Base-by-base conservation (phyloP, 495 filamentous ascomycete genomes). In the Cercophora sp. region DNA sequence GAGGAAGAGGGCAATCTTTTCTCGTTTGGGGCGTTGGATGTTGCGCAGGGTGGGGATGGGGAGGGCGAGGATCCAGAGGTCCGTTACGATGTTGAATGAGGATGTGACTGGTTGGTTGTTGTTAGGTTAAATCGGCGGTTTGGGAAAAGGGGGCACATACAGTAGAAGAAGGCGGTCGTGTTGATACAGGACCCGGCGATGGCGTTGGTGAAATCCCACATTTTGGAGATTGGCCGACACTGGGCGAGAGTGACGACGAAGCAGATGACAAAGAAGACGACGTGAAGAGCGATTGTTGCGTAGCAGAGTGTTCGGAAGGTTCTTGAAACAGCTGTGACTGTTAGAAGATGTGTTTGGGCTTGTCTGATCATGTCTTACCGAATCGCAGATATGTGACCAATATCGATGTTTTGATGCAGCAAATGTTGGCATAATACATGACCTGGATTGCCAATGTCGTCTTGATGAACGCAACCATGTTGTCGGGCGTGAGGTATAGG, bases 51-150 rank as follows among this genome's bases (percentile, higher is more conserved):
- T 75, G 4, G 64, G 67, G 25, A 81, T 55, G 5, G 79, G 80
- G 1, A 82, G 70, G 2, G 63, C 22, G 34, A 83, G 52, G 49
- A 83, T 77, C 66, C 74, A 73, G 26, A 78, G 60, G 54, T 82
- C 80, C 11, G 72, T 69, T 11, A 77, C 13, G 44, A 82, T 79
- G 55, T 79, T 79, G 52, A 77, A 70, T 4, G 62, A 58, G 8
- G 77, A 75, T 1, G 76, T 80, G 22, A 67, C 79, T 65, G 39
- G 16, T 44, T 8, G 31, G 49, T n/a, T 41, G 9, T 47, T 36
- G 39, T 50, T 9, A 10, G 6, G 39, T 16, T 19, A 22, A 9
- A 29, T 27, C 9, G 19, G 37, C 13, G 42, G 31, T 9, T 5
- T 13, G 4, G 26, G 19, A 13, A 25, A 36, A 48, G 11, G 23